Evolutionary conservation across 257 asterid genomes (phyloP).

Genomic region (Ligustrum vulgare): DNA sequence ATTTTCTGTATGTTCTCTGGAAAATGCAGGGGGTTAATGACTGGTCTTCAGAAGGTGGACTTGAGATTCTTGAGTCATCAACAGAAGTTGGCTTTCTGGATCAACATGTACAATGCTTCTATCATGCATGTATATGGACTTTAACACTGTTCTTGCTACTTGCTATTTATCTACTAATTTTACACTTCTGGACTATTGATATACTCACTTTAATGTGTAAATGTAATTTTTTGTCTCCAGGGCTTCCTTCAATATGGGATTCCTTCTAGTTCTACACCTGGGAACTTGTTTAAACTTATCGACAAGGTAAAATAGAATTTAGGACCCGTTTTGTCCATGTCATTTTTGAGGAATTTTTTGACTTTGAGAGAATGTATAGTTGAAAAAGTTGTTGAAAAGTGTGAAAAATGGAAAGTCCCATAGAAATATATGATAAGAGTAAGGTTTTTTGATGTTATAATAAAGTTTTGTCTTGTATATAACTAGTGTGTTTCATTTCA

Average conservation of each 20-base stretch:
- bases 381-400: too few species aligned
- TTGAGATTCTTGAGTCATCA: slow-evolving; percentile 36
- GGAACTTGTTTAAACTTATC: slow-evolving; percentile 54
- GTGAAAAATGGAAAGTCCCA: too few species aligned
- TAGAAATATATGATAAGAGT: too few species aligned
- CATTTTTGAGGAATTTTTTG: too few species aligned
- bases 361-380: too few species aligned
- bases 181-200: too few species aligned
- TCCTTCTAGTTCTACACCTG: slow-evolving; percentile 62
- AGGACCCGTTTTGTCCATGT: too few species aligned
- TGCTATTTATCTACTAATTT: not conserved
- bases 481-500: slow-evolving; percentile 25
- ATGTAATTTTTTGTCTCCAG: slow-evolving; percentile 30
- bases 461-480: too few species aligned
- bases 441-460: too few species aligned
- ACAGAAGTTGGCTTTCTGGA: slow-evolving; percentile 56
- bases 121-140: slow-evolving; percentile 47
- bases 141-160: not conserved
- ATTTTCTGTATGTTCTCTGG: not conserved
- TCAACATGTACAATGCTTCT: slow-evolving; percentile 56
- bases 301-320: slow-evolving; percentile 52
- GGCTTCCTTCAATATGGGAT: slow-evolving; percentile 83
- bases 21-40: slow-evolving; percentile 53
- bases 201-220: not conserved
- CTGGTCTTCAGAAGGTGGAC: slow-evolving; percentile 67